Conservation (phyloP, 305 asterid species). For the Plantago coronopus region DNA sequence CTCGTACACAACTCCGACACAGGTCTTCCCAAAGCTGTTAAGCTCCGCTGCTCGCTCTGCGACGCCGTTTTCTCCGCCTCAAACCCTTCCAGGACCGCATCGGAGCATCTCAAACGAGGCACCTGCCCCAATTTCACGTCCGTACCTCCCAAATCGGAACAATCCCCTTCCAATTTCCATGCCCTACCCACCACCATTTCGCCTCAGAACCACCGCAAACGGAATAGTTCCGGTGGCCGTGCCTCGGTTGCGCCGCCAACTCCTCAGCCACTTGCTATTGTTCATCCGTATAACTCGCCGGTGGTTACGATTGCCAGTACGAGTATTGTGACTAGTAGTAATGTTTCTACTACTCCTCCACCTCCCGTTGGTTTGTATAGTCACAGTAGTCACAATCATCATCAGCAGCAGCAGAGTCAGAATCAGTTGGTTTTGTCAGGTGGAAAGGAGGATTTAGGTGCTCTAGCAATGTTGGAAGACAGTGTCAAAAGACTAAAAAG, state of each 20-base stretch:
- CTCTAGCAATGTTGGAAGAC: slow-evolving; percentile 78
- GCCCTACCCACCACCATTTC: slow-evolving; percentile 12
- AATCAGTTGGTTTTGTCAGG: slow-evolving; percentile 67
- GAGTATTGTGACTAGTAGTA: slow-evolving; percentile 8
- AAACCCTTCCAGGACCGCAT: slow-evolving; percentile 90
- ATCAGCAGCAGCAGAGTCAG: slow-evolving; percentile 26
- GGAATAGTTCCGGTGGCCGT: slow-evolving; percentile 23
- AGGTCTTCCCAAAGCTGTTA: slow-evolving; percentile 80
- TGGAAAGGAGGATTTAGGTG: slow-evolving; percentile 90
- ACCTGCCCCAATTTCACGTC: slow-evolving; percentile 87
- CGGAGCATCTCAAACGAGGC: slow-evolving; percentile 94
- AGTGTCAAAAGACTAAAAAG: slow-evolving; percentile 82
- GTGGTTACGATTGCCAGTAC: slow-evolving; percentile 24
- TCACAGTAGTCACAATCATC: slow-evolving; percentile 2
- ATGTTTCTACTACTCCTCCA: slow-evolving; percentile 20
- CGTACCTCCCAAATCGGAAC: slow-evolving; percentile 67
- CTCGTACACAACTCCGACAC: slow-evolving; percentile 68
- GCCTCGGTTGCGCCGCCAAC: too few relatives aligned
- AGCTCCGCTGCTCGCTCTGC: slow-evolving; percentile 83
- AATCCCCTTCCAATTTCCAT: slow-evolving; percentile 21
- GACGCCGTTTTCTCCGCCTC: slow-evolving; percentile 96
- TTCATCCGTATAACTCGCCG: slow-evolving; percentile 40
- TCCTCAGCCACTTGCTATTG: slow-evolving; percentile 29
- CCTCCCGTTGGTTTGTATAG: slow-evolving; percentile 20
- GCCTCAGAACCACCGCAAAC: slow-evolving; percentile 50